phyloP scores from a whole-genome alignment of 306 rosid species.

The Astragalus membranaceus region DNA sequence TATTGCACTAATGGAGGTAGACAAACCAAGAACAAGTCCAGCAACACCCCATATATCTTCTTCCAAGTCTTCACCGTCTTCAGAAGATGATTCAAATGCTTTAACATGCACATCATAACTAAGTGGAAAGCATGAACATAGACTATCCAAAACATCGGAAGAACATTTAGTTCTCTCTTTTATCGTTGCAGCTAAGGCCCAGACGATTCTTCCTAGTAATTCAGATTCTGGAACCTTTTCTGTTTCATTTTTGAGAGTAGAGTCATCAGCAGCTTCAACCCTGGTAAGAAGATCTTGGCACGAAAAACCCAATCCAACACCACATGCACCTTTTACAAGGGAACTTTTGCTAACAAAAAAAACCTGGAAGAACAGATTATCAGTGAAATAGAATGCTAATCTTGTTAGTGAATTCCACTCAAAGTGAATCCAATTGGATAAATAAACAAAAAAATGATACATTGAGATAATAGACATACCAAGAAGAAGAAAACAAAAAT shows the following conservation, averaged over 20 bases:
- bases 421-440: background rate
- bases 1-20: slow-evolving; percentile 56
- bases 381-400: slow-evolving; percentile 9
- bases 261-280: slow-evolving; percentile 48
- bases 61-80: slow-evolving; percentile 44
- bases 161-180: slow-evolving; percentile 50
- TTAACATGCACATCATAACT: slow-evolving; percentile 29
- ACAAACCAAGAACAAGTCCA: slow-evolving; percentile 92
- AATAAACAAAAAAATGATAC: background rate
- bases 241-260: slow-evolving; percentile 37
- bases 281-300: slow-evolving; percentile 85
- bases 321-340: slow-evolving; percentile 95
- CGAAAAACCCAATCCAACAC: slow-evolving; percentile 85
- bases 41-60: slow-evolving; percentile 97
- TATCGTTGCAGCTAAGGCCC: slow-evolving; percentile 47
- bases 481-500: slow-evolving; percentile 10
- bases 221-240: slow-evolving; percentile 50
- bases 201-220: slow-evolving; percentile 53
- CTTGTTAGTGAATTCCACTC: background rate
- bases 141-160: slow-evolving; percentile 51
- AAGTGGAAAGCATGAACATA: slow-evolving; percentile 46
- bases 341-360: slow-evolving; percentile 60
- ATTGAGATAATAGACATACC: background rate
- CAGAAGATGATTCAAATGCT: slow-evolving; percentile 30
- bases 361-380: slow-evolving; percentile 48